These are phyloP conservation scores for Rhizopus sp. DNA, from an alignment of 371 early-diverging fungal genomes.

Conservation along the genomic window DNA sequence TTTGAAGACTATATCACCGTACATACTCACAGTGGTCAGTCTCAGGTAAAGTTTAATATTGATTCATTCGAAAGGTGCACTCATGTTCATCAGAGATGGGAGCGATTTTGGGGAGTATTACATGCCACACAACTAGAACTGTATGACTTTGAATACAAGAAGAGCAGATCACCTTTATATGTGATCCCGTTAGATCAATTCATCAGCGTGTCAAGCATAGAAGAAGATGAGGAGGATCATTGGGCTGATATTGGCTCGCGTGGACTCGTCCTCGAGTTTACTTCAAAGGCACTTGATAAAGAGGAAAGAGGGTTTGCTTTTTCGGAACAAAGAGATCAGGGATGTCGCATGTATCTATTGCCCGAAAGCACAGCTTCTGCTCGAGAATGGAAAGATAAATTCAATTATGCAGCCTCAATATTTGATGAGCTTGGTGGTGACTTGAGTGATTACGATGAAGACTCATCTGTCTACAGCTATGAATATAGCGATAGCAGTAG, in stretches of 20 bases:
- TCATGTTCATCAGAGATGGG: constrained; percentile 26
- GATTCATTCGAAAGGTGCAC: neutral
- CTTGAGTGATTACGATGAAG: neutral
- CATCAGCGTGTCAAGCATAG: constrained; percentile 16
- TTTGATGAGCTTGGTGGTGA: constrained; percentile 23
- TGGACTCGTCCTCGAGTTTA: constrained; percentile 31
- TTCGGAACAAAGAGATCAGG: constrained; percentile 15
- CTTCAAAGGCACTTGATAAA: constrained; percentile 17
- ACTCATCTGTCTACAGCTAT: neutral
- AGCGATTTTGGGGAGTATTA: constrained; percentile 39
- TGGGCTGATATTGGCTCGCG: constrained; percentile 23
- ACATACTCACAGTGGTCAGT: constrained; percentile 23
- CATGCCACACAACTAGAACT: constrained; percentile 32
- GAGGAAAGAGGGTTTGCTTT: constrained; percentile 10
- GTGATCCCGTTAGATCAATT: constrained; percentile 29
- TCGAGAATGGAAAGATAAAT: constrained; percentile 28
- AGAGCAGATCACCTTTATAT: constrained; percentile 25
- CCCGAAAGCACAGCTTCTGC: constrained; percentile 25
- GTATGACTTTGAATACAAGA: constrained; percentile 38
- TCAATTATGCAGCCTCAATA: constrained; percentile 31
- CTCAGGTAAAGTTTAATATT: constrained; percentile 25
- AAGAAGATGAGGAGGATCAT: constrained; percentile 29
- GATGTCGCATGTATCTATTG: constrained; percentile 32
- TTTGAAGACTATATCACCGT: constrained; percentile 34
- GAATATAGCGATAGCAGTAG: neutral